These are phyloP conservation scores for Exutisphaerella laricina DNA, from an alignment of 2,329 filamentous ascomycete species.

Conservation along the genomic window DNA sequence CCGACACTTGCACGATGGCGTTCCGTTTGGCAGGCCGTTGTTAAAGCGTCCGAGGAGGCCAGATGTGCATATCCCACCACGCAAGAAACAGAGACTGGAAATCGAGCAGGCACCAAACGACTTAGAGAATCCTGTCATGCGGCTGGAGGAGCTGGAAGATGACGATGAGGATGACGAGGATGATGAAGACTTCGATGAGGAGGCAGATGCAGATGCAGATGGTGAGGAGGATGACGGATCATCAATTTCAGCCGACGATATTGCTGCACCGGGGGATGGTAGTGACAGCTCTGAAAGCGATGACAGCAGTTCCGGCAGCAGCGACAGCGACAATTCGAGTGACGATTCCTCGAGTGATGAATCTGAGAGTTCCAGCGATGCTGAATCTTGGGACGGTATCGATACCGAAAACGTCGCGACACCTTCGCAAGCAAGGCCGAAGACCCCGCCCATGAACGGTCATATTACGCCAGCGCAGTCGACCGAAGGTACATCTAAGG, in stretches of 20 bases:
- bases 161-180: constrained; percentile 19
- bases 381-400: constrained; percentile 21
- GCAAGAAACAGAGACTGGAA: constrained; percentile 29
- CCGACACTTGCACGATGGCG: constrained; percentile 74
- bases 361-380: constrained; percentile 13
- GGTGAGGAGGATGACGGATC: constrained; percentile 13
- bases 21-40: constrained; percentile 73
- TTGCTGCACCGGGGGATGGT: constrained; percentile 2
- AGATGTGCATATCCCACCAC: constrained; percentile 34
- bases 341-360: constrained; percentile 14
- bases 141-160: constrained; percentile 20
- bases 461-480: background rate
- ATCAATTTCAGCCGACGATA: background rate
- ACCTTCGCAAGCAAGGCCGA: background rate
- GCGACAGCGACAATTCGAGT: constrained; percentile 16
- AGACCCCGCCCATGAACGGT: background rate
- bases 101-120: constrained; percentile 41
- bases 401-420: background rate
- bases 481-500: background rate
- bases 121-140: constrained; percentile 36
- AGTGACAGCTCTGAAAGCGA: constrained; percentile 15
- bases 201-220: constrained; percentile 11
- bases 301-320: constrained; percentile 6
- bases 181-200: constrained; percentile 17
- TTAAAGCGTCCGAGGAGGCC: constrained; percentile 46